A percentile compares a stretch with the other conserved stretches of the same genome.
Conservation (phyloP, 495 filamentous ascomycete genomes). For the Penicillium simplicissimum region DNA sequence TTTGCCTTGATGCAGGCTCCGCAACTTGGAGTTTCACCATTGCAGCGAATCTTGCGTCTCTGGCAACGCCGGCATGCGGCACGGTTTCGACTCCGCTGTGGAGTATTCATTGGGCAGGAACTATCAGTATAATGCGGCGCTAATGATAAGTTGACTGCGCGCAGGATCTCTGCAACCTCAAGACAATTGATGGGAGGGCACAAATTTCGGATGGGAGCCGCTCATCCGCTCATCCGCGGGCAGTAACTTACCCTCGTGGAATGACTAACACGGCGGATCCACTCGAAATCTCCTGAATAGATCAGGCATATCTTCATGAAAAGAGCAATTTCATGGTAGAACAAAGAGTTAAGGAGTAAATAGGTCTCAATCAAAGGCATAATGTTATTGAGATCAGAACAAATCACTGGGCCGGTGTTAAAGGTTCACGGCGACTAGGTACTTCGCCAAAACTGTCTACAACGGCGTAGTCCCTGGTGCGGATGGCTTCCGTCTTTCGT, state of each 20-base stretch:
- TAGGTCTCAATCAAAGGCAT: too few species aligned
- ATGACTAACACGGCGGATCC: slow-evolving; percentile 1
- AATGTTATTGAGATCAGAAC: too few species aligned
- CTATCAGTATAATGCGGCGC: neutral
- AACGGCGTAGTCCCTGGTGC: neutral
- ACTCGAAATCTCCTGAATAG: too few species aligned
- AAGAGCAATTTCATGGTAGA: too few species aligned
- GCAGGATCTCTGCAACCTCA: neutral
- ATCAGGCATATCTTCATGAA: too few species aligned
- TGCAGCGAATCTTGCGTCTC: slow-evolving; percentile 28
- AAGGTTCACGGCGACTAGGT: too few species aligned
- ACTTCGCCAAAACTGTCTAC: neutral
- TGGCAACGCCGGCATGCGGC: slow-evolving; percentile 43
- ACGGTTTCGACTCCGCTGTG: slow-evolving; percentile 34
- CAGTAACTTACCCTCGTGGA: too few species aligned
- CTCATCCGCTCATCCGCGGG: neutral
- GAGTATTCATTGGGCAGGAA: slow-evolving; percentile 29
- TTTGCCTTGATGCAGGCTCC: slow-evolving; percentile 42
- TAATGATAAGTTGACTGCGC: neutral
- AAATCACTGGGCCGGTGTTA: too few species aligned
- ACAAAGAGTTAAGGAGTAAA: too few species aligned
- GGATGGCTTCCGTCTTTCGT: slow-evolving; percentile 6
- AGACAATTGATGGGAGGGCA: neutral
- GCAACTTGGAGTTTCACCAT: slow-evolving; percentile 31
- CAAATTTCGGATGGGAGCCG: slow-evolving; percentile 4